Evolutionary conservation across 2,329 filamentous ascomycete genomes (phyloP), one percentile per base, ranked within the genome.

Genomic region (Aspergillus pseudoglaucus): DNA sequence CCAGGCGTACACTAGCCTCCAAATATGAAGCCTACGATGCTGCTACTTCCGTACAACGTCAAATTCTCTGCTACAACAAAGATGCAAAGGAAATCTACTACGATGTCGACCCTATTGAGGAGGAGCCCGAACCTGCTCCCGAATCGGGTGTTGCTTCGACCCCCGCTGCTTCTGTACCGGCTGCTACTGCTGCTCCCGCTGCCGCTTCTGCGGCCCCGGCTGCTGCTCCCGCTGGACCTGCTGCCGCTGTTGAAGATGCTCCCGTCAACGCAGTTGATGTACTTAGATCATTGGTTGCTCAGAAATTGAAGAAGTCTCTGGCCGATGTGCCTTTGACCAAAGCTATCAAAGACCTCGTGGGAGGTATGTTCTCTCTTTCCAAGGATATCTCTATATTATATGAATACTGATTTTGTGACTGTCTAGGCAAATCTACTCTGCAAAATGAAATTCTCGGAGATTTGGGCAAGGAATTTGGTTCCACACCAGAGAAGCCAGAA

Each of bases 31-130:
- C 91, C 54, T 95, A 96, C 73, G 93, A 98, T 73, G 93, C 93
- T 48, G 93, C 93, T 53, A 91, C 91, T 64, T 96, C 91, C 6
- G 85, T 97, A 39, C 90, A 96, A 74, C 84, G 93, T 68, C 91
- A 97, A 71, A 96, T 98, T 67, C 82, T 98, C 48, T 97, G 93
- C 78, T 98, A 97, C 78, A 97, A 95, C 79, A 98, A 98, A 73
- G 93, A 98, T 66, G 87, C 90, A 48, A 97, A 96, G 71, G 93
- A 98, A 71, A 98, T 98, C 57, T 98, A 98, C 78, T 98, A 98
- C 72, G 91, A 96, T 66, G 90, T 95, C 40, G 93, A 98, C 64
- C 93, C 93, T 0, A 77, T 95, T 25, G 89, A 94, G 63, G 93
- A 98, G 49, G 93, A 97, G 71, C 80, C 86, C 42, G 85, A 86